A percentile compares a stretch with the other conserved stretches of the same genome.
These are phyloP conservation scores for Senna tora DNA, from an alignment of 306 rosid genomes.

Conservation along the genomic window DNA sequence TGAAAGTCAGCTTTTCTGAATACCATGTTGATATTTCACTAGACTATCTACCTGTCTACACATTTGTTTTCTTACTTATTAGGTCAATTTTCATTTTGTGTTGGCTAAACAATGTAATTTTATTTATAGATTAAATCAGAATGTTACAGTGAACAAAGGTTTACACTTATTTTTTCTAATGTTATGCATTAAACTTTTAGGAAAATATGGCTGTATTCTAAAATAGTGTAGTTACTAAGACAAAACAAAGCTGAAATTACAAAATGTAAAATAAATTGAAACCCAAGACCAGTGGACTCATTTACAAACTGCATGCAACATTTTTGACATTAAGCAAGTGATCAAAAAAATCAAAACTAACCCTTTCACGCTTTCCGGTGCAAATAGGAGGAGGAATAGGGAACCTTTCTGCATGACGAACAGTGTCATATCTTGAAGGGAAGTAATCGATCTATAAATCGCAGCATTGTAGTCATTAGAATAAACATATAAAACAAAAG, in stretches of 20 bases:
- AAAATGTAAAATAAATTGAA: not conserved
- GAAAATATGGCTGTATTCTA: not conserved
- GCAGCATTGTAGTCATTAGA: conserved; percentile 8
- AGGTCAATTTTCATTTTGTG: not conserved
- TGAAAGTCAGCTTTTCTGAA: conserved; percentile 5
- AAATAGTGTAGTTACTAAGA: conserved; percentile 15
- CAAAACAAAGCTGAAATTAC: conserved; percentile 7
- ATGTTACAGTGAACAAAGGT: not conserved
- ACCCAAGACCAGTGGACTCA: conserved; percentile 17
- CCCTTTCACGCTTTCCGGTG: conserved; percentile 77
- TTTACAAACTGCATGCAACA: not conserved
- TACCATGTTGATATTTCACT: not conserved
- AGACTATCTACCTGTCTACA: not conserved
- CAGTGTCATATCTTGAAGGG: conserved; percentile 82
- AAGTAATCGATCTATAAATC: conserved; percentile 69
- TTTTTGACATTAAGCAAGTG: not conserved
- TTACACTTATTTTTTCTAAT: not conserved
- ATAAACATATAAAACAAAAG: not conserved
- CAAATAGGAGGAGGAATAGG: conserved; percentile 58
- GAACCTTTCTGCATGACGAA: conserved; percentile 64
- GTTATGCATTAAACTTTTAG: conserved; percentile 1
- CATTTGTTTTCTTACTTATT: not conserved
- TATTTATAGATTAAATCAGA: not conserved
- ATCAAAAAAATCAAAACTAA: conserved; percentile 29
- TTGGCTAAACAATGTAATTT: not conserved